Base-by-base conservation (phyloP, 1,284 basidiomycete genomes). In the Hypsizygus ulmarius region DNA sequence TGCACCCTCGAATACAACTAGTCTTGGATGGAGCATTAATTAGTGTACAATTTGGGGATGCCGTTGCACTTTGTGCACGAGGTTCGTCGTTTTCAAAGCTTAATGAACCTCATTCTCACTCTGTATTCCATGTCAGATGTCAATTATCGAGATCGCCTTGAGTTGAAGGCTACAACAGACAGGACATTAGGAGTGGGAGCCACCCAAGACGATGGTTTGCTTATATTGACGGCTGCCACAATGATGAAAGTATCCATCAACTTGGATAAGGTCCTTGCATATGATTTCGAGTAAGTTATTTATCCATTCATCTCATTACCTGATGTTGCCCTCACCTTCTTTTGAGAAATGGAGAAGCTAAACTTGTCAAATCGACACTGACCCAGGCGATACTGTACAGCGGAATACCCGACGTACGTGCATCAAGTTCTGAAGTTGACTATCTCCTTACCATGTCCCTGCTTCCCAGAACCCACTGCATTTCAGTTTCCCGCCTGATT, bases 361-460 rank as follows among this genome's bases (percentile, higher is more conserved):
- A 79, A 43, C 70, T 91, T 29, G 80, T 95, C 58, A 88, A 89
- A 66, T 84, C 86, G 9, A 90, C 84, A 30, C 82, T 96, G 77
- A 92, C 87, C 46, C 90, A 94, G 63, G 91, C 90, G 7, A 90
- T 96, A 55, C 69, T 93, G 45, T 95, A 90, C 63, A 86, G 87
- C 3, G 77, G 87, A 18, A 70, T 81, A 55, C 69, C 77, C 15
- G 78, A 84, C 58, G 84, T 83, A 61, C 46, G 68, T 54, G 30
- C 4, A 28, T 19, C 21, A 25, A 25, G 7, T 44, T 39, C 5
- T 39, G 52, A 51, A 51, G 49, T 37, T 57, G 51, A 50, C 12
- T 45, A 49, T 36, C 29, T 46, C 29, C 29, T 59, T 2, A 21
- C 49, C 21, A 14, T 10, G 30, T 27, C 49, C 49, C 39, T 14